Evolutionary conservation across 1,284 basidiomycete species (phyloP), one percentile per base, ranked within the genome.

Genomic region (Microbotryum scabiosae): DNA sequence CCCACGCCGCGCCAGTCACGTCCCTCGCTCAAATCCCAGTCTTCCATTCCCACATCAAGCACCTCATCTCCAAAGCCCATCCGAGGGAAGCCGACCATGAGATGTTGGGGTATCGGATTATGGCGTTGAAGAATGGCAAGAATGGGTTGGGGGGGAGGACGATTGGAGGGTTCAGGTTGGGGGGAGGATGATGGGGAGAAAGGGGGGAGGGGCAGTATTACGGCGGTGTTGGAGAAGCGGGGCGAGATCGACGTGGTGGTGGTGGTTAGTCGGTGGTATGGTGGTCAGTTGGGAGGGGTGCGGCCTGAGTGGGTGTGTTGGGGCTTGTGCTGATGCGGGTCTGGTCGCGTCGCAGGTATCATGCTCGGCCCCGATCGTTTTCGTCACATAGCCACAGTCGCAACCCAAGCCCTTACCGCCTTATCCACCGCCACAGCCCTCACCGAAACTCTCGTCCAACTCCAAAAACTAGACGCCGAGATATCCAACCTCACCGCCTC

Each of bases 71-170:
- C 5, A 9, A 21, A 20, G 30, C 28, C 5, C 66, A 67, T 41
- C 66, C 66, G 1, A 23, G 56, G 9, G 60, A 59, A 20, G 82
- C 85, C n/a, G 76, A 82, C 44, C 82, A 90, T 72, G 81, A 87
- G 74, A 84, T 88, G 58, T 75, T 81, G 53, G 85, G 84, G 16
- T 85, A 85, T 84, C 78, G 89, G 61, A 84, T 84, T 70, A 86
- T 90, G 82, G 78, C 79, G 1, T 75, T 87, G 58, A 87, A 85
- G 74, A 70, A 77, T 6, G 85, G 84, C 9, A 79, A 79, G 65
- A 83, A 81, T 16, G 87, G 87, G 75, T 86, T 41, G 78, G 85
- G 83, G 71, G 76, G 18, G 82, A 83, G 16, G 84, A 86, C 46
- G 87, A 88, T 68, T 88, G 88, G 70, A 82, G 83, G 69, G 75